These are phyloP conservation scores for Hyphopichia burtonii DNA, from an alignment of 1,139 yeast genomes.

Conservation along the genomic window DNA sequence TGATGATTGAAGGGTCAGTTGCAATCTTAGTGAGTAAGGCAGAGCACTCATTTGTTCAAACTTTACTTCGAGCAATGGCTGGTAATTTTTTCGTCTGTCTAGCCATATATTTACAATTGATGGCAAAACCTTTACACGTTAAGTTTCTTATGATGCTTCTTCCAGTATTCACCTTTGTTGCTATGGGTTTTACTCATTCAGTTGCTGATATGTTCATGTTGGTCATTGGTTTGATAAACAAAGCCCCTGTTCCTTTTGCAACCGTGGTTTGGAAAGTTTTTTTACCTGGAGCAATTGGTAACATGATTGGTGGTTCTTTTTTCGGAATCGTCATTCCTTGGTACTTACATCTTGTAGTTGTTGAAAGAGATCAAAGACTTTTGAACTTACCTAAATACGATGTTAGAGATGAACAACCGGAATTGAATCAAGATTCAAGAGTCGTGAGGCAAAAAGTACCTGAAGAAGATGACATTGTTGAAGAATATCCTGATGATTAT, in stretches of 20 bases:
- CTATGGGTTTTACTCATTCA: constrained; percentile 73
- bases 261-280: constrained; percentile 69
- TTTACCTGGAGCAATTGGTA: constrained; percentile 68
- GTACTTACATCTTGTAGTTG: constrained; percentile 67
- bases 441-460: constrained; percentile 48
- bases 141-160: constrained; percentile 61
- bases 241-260: constrained; percentile 61
- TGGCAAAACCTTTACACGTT: constrained; percentile 81
- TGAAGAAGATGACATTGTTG: constrained; percentile 8
- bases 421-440: constrained; percentile 70
- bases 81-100: constrained; percentile 76
- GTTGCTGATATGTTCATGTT: constrained; percentile 78
- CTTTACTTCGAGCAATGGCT: constrained; percentile 63
- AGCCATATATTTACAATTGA: constrained; percentile 71
- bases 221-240: constrained; percentile 64
- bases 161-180: constrained; percentile 72
- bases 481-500: constrained; percentile 2
- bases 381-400: constrained; percentile 66
- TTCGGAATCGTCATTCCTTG: constrained; percentile 65
- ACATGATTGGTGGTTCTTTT: constrained; percentile 66
- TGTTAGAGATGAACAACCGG: constrained; percentile 77
- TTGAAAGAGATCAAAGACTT: constrained; percentile 61
- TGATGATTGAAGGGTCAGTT: constrained; percentile 46
- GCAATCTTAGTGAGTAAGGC: constrained; percentile 49
- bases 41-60: constrained; percentile 50